phyloP scores from a whole-genome alignment of 495 filamentous ascomycete species.

The Aspergillus olivimuriae region DNA sequence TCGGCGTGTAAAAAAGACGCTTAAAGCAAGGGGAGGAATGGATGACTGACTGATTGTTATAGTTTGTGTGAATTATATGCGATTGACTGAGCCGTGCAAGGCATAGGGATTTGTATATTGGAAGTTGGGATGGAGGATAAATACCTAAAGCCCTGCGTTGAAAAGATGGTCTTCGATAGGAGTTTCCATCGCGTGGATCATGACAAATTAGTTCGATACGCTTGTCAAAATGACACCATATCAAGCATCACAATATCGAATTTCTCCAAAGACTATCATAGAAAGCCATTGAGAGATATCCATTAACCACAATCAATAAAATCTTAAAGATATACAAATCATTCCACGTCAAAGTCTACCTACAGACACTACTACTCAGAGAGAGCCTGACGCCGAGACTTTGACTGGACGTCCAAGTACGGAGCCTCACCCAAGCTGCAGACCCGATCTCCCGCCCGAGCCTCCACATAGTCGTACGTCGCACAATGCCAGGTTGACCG shows the following conservation, averaged over 20 bases:
- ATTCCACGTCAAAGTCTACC: background rate
- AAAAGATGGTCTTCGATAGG: too few relatives aligned
- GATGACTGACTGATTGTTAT: slow-evolving; percentile 17
- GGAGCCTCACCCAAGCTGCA: slow-evolving; percentile 60
- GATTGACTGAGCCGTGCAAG: slow-evolving; percentile 30
- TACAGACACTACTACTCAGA: background rate
- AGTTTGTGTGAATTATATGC: slow-evolving; percentile 55
- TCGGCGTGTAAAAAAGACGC: too few relatives aligned
- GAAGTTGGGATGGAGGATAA: too few relatives aligned
- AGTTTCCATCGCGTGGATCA: too few relatives aligned
- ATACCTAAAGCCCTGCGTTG: too few relatives aligned
- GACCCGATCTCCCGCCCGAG: slow-evolving; percentile 51
- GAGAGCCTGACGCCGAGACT: slow-evolving; percentile 28
- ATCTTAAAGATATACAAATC: background rate
- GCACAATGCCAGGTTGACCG: slow-evolving; percentile 62
- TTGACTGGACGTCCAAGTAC: slow-evolving; percentile 47
- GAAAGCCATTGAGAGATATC: too few relatives aligned
- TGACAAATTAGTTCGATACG: too few relatives aligned
- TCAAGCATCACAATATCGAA: too few relatives aligned
- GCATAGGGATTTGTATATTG: too few relatives aligned
- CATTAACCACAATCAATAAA: background rate
- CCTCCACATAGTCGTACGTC: slow-evolving; percentile 53
- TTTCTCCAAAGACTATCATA: too few relatives aligned
- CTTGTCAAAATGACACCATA: too few relatives aligned
- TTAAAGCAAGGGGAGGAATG: too few relatives aligned